Evolutionary conservation across 2,329 filamentous ascomycete genomes (phyloP).

Genomic region (Polytolypa hystricis): DNA sequence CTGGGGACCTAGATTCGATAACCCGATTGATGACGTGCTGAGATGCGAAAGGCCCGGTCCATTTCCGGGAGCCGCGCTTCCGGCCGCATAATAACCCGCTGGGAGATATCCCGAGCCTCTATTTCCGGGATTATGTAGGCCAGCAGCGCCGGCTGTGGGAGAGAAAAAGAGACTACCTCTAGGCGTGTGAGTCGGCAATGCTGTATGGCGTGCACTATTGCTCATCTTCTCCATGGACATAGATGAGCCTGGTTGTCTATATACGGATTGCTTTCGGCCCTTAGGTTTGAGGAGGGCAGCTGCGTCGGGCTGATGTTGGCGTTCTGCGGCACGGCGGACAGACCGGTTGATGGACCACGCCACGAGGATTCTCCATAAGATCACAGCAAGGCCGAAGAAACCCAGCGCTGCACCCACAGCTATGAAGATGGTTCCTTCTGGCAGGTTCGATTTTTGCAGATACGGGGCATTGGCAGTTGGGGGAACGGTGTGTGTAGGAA

Average conservation of each 20-base stretch:
- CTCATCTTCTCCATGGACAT: constrained; percentile 46
- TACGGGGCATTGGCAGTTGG: constrained; percentile 77
- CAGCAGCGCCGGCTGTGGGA: constrained; percentile 62
- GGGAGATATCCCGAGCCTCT: constrained; percentile 73
- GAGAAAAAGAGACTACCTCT: constrained; percentile 85
- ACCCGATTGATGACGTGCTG: constrained; percentile 46
- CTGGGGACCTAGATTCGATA: constrained; percentile 52
- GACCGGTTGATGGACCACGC: constrained; percentile 87
- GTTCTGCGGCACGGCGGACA: constrained; percentile 72
- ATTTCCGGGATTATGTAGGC: constrained; percentile 43
- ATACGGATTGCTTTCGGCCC: constrained; percentile 19
- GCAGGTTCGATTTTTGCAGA: constrained; percentile 75
- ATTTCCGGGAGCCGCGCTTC: constrained; percentile 41
- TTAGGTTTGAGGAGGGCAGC: constrained; percentile 44
- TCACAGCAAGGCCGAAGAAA: constrained; percentile 66
- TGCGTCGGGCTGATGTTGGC: constrained; percentile 57
- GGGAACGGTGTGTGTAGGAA: constrained; percentile 65
- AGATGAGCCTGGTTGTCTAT: constrained; percentile 31
- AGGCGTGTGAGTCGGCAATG: constrained; percentile 37
- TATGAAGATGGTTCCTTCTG: constrained; percentile 94
- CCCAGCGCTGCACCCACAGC: constrained; percentile 81
- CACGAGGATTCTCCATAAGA: constrained; percentile 79
- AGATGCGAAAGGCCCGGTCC: constrained; percentile 23
- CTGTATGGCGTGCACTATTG: constrained; percentile 24
- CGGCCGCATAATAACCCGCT: constrained; percentile 78